Evolutionary conservation across 1,284 basidiomycete species (phyloP).

Genomic region (Boletus sp.): DNA sequence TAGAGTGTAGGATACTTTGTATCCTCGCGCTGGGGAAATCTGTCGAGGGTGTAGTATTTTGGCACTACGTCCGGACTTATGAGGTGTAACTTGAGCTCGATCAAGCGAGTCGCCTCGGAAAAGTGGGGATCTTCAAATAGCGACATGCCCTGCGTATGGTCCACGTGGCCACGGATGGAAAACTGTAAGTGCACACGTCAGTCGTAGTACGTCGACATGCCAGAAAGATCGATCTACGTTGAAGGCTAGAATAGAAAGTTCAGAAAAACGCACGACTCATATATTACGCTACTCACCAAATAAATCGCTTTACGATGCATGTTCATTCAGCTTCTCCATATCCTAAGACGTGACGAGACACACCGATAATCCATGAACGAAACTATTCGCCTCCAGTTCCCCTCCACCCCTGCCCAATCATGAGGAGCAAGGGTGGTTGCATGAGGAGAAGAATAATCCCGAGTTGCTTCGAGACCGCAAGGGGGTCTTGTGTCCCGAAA

Average conservation of each 20-base stretch:
- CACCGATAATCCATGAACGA: constrained; percentile 75
- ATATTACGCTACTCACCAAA: constrained; percentile 40
- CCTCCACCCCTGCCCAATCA: constrained; percentile 71
- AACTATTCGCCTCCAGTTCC: constrained; percentile 64
- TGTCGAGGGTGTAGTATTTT: constrained; percentile 21
- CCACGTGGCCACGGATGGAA: constrained; percentile 33
- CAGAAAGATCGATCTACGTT: constrained; percentile 44
- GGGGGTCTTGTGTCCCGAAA: constrained; percentile 44
- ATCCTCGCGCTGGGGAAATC: constrained; percentile 25
- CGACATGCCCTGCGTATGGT: constrained; percentile 35
- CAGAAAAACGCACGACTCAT: constrained; percentile 3
- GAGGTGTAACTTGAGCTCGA: constrained; percentile 53
- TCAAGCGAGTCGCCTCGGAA: constrained; percentile 59
- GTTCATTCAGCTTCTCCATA: not conserved
- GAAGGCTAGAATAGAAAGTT: constrained; percentile 43
- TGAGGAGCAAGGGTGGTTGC: constrained; percentile 28
- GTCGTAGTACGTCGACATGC: not conserved
- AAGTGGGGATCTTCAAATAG: constrained; percentile 57
- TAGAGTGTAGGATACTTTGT: constrained; percentile 45
- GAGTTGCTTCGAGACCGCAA: constrained; percentile 45
- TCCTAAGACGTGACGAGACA: constrained; percentile 14
- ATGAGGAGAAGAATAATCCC: constrained; percentile 51
- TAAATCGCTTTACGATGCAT: constrained; percentile 42
- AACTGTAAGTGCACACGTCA: constrained; percentile 33
- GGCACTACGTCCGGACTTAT: constrained; percentile 34